Percentiles rank a stretch among this genome's conserved stretches.
Conservation (phyloP, 176 grass and related monocot genomes). For the Oryza australiensis region DNA sequence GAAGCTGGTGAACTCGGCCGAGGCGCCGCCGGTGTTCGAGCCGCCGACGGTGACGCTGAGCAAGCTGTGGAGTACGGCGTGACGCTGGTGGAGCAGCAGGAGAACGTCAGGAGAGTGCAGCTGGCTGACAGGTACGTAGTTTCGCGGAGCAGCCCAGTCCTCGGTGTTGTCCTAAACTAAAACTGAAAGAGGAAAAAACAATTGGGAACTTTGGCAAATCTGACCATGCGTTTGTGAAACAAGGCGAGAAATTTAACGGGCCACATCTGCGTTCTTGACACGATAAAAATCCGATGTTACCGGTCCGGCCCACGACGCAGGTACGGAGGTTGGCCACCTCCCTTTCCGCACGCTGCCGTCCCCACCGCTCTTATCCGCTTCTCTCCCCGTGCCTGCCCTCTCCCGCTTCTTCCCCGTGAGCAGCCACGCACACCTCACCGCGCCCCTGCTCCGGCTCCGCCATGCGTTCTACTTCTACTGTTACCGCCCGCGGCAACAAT, state of each 20-base stretch:
- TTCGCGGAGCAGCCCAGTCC: constrained; percentile 39
- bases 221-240: neutral
- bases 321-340: constrained; percentile 22
- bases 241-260: neutral
- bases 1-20: constrained; percentile 58
- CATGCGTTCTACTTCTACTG: constrained; percentile 19
- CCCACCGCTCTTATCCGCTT: constrained; percentile 55
- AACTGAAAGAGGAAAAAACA: neutral
- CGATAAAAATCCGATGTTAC: neutral
- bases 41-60: constrained; percentile 17
- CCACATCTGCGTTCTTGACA: neutral
- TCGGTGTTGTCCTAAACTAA: constrained; percentile 11
- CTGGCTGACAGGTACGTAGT: constrained; percentile 56
- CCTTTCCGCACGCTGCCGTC: constrained; percentile 34
- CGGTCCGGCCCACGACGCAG: neutral
- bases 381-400: neutral
- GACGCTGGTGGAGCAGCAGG: constrained; percentile 47
- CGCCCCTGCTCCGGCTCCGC: neutral
- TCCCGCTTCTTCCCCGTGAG: constrained; percentile 29
- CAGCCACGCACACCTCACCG: constrained; percentile 18
- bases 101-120: too few species aligned
- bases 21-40: constrained; percentile 38
- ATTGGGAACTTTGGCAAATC: too few species aligned
- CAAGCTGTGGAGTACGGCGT: constrained; percentile 48
- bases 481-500: neutral